Percentiles rank a stretch among this genome's conserved stretches.
Conservation (phyloP, 768 basidiomycete species). For the Pleurotus ostreatus region DNA sequence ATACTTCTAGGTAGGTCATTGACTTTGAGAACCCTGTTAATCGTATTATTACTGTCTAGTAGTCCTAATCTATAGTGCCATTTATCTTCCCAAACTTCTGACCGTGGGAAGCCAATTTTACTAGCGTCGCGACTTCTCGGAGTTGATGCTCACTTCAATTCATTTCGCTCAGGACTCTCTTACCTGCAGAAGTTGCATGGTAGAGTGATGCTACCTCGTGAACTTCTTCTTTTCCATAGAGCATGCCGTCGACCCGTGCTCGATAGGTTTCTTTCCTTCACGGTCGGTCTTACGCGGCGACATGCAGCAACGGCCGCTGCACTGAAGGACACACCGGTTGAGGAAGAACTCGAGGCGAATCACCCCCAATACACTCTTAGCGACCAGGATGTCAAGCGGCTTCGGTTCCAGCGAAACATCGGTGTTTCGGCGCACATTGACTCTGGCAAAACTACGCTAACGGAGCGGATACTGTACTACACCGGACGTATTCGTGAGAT, state of each 20-base stretch:
- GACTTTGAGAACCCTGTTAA: too few relatives aligned
- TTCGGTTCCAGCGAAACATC: slow-evolving; percentile 86
- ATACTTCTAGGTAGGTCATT: too few relatives aligned
- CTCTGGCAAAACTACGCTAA: slow-evolving; percentile 96
- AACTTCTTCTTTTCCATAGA: slow-evolving; percentile 1
- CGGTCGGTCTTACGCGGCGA: neutral
- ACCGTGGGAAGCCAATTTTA: too few relatives aligned
- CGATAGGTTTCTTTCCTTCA: neutral
- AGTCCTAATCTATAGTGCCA: too few relatives aligned
- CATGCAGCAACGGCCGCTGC: slow-evolving; percentile 4
- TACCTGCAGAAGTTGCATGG: too few relatives aligned
- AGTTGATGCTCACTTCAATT: too few relatives aligned
- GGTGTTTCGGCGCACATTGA: slow-evolving; percentile 96
- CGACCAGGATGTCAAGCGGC: slow-evolving; percentile 59
- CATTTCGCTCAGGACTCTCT: too few relatives aligned
- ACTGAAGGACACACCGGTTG: neutral
- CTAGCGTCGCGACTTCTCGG: too few relatives aligned
- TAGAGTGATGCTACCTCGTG: neutral
- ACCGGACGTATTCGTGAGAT: slow-evolving; percentile 94
- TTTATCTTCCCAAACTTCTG: neutral
- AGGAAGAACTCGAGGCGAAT: slow-evolving; percentile 22
- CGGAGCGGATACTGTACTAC: slow-evolving; percentile 93
- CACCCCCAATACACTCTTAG: slow-evolving; percentile 38
- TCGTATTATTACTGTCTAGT: too few relatives aligned
- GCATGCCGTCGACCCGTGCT: neutral